Base-by-base conservation (phyloP, 805 yeast species). In the Candida awuae region DNA sequence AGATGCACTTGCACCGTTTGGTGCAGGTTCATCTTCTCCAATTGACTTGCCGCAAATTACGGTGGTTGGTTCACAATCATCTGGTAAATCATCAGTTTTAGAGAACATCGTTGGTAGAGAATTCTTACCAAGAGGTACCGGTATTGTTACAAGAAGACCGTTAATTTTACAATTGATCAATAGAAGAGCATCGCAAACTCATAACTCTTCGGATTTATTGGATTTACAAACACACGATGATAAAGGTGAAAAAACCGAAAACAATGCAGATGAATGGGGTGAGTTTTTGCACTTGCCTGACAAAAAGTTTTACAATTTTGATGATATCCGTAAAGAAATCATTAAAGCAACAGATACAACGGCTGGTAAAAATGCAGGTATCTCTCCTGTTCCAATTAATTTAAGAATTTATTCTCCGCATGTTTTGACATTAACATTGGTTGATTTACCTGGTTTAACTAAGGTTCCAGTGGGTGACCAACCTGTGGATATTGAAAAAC, bases 391-490 rank as follows among this genome's bases (percentile, higher is more conserved):
- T 14, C 98, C 98, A 32, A 92, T 92, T 59, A 90, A 92, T 62
- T 71, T 92, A 58, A 80, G 95, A 59, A 82, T 92, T 44, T 88
- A 74, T 63, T 86, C 96, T 19, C 97, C 98, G 17, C 87, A 86
- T 52, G 97, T 90, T 33, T 70, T 90, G 48, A 88, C 96, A 15
- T 74, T 90, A 58, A 92, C 98, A 7, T 72, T 92, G 53, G 97
- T 92, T 29, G 98, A 92, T 65, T 73, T 92, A 54, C 98, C 98
- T 8, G 98, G 98, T 44, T 74, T 92, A 55, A 92, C 98, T 29
- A 92, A 92, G 60, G 98, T 92, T 28, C 98, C 98, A 4, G 96
- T 92, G 40, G 98, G 98, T 35, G 98, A 92, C 65, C 98, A 92
- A 65, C 98, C 98, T 39, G 82, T 84, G 53, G 98, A 92, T 62